Percentiles rank a stretch among this genome's conserved stretches.
These are phyloP conservation scores for Ochetophila trinervis DNA, from an alignment of 306 rosid genomes.

Conservation along the genomic window DNA sequence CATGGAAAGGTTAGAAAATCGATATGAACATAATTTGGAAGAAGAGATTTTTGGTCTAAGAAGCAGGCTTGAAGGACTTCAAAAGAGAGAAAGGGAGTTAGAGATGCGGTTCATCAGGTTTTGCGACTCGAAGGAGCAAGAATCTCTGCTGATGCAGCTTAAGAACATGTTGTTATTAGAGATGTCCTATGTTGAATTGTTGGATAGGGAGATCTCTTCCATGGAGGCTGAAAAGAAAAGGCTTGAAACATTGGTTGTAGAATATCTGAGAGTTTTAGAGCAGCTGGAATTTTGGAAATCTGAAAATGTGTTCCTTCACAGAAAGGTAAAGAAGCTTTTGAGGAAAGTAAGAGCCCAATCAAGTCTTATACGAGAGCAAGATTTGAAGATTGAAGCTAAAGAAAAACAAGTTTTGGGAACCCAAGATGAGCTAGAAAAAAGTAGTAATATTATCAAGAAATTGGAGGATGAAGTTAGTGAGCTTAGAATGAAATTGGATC, in stretches of 20 bases:
- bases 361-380: conserved; percentile 30
- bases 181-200: conserved; percentile 42
- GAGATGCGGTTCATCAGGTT: conserved; percentile 42
- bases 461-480: conserved; percentile 51
- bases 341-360: conserved; percentile 48
- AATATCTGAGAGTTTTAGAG: conserved; percentile 36
- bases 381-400: conserved; percentile 42
- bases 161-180: conserved; percentile 43
- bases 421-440: conserved; percentile 36
- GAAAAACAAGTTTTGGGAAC: conserved; percentile 46
- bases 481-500: conserved; percentile 35
- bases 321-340: conserved; percentile 40
- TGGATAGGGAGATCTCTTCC: conserved; percentile 48
- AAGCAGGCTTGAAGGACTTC: conserved; percentile 44
- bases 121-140: conserved; percentile 57
- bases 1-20: conserved; percentile 12
- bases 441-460: conserved; percentile 26
- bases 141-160: conserved; percentile 40
- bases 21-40: conserved; percentile 20
- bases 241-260: conserved; percentile 37
- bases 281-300: conserved; percentile 46
- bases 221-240: conserved; percentile 41
- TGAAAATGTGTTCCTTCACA: conserved; percentile 43
- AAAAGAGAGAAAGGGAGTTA: conserved; percentile 47
- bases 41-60: conserved; percentile 41